Evolutionary conservation across 495 filamentous ascomycete genomes (phyloP), one percentile per base, ranked within the genome.

Genomic region (Penicillium dipodomyicola): DNA sequence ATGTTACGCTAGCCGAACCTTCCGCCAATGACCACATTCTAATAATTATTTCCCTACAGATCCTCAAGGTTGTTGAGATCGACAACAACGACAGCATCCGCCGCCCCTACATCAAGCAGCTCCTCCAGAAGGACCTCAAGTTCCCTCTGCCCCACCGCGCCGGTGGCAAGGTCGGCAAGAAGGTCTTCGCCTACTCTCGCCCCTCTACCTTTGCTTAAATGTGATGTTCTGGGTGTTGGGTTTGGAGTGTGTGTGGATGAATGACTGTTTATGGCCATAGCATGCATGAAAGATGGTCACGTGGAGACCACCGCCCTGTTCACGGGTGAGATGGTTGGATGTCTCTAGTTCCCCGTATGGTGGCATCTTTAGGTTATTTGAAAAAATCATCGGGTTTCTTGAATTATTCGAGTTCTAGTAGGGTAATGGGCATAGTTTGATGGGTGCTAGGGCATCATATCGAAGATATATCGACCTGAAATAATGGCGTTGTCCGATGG

Each of bases 81-180:
- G 86, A 94, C 78, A 95, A 96, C 83, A 82, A 76, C 72, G 89
- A 89, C 58, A 90, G 91, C 72, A 83, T 98, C 83, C 92, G 92
- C 80, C 89, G 92, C 72, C 92, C 95, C 63, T 97, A 98, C 86
- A 93, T 97, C 86, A 93, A 90, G 84, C 94, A 98, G 80, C 90
- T 98, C 75, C 77, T 97, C 72, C 78, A 81, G 77, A 96, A 96
- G 87, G 75, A 88, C 76, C 89, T 98, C 76, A 89, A 91, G 77
- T 98, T 98, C 90, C 94, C 94, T 74, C 90, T 98, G 66, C 94
- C 94, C 68, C 94, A 97, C 84, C 94, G 94, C 68, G 80, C 93
- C 63, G 82, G 52, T 47, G 52, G 85, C 76, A 91, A 88, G 81
- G 82, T 80, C 64, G 85, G 80, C 81, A 89, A 87, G 81, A 96